These are phyloP conservation scores for Cryptococcus sp. DNA, from an alignment of 1,284 basidiomycete genomes.

Conservation along the genomic window DNA sequence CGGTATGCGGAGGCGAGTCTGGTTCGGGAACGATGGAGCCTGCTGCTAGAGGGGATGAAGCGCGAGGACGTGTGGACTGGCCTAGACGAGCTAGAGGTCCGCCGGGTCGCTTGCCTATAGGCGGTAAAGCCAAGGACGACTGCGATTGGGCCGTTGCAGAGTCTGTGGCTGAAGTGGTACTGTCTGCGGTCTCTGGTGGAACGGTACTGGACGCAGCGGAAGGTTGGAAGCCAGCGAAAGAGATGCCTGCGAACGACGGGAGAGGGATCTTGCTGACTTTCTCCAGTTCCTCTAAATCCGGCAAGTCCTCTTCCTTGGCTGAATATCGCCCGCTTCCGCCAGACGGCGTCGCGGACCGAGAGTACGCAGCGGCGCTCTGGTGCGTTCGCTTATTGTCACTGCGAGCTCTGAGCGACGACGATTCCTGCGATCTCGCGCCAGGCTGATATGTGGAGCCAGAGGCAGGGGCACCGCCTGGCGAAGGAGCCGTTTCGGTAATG, in stretches of 20 bases:
- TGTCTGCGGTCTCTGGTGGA: background rate
- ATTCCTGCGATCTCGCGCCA: slow-evolving; percentile 30
- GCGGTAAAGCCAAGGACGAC: slow-evolving; percentile 16
- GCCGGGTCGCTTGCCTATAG: slow-evolving; percentile 9
- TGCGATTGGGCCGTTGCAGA: slow-evolving; percentile 3
- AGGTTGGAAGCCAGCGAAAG: slow-evolving; percentile 27
- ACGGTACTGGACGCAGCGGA: slow-evolving; percentile 8
- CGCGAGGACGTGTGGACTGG: slow-evolving; percentile 38
- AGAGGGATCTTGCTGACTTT: slow-evolving; percentile 37
- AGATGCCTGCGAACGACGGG: slow-evolving; percentile 43
- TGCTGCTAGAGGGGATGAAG: slow-evolving; percentile 46
- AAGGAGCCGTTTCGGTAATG: slow-evolving; percentile 46
- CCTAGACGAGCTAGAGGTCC: slow-evolving; percentile 30
- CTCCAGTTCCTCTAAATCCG: slow-evolving; percentile 49
- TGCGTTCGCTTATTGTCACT: slow-evolving; percentile 43
- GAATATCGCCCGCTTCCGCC: slow-evolving; percentile 42
- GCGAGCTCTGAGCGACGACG: slow-evolving; percentile 43
- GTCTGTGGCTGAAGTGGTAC: background rate
- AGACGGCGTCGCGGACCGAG: slow-evolving; percentile 37
- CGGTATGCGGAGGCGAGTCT: slow-evolving; percentile 37
- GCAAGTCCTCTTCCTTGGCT: slow-evolving; percentile 51
- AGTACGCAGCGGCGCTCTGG: slow-evolving; percentile 42
- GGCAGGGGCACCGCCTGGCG: slow-evolving; percentile 28
- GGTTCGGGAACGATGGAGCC: slow-evolving; percentile 41
- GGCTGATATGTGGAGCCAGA: slow-evolving; percentile 30